Evolutionary conservation across 176 grass and related monocot genomes (phyloP), one percentile per base, ranked within the genome.

Genomic region (Eleusine indica): DNA sequence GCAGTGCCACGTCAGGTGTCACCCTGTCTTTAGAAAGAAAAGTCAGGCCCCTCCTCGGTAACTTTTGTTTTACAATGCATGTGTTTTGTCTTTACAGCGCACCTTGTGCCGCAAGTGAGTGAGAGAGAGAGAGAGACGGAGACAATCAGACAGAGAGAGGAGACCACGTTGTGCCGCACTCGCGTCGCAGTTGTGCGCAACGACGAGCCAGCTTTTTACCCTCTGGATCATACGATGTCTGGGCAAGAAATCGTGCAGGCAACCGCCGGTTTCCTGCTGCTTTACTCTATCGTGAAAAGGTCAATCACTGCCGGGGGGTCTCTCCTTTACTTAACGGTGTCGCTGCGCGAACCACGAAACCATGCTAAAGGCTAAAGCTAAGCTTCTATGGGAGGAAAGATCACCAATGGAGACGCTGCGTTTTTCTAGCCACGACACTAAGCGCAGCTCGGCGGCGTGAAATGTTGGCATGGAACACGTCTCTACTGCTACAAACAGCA

Each of bases 41-140:
- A 47, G 44, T 47, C 44, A 47, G 44, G 44, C 44, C 44, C 44
- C 44, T 47, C 44, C 44, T 47, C 19, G n/a, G 75, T 25, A 76
- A 63, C 56, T 43, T 63, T 77, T 77, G 75, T 77, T 77, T 63
- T 63, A 77, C 75, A 2, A 39, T 77, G 56, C 41, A 62, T 47
- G 44, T 47, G 44, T 47, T 47, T 47, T 77, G 75, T 64, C 75
- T 77, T 77, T 77, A 62, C 56, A 62, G 25, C 75, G 56, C 40
- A 61, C 57, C 4, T 21, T 9, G 54, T 9, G 54, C 54, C 18
- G 18, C 54, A 52, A 17, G 49, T 52, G 49, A 35, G 32, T 35
- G 32, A 35, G 32, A 29, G n/a, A 1, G 57, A 76, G 18, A 29
- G 7, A 12, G 30, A n/a, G 9, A 44, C 5, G 42, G 42, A 44